Evolutionary conservation across 2,329 filamentous ascomycete species (phyloP).

Genomic region (Decorospora gaudefroyi): DNA sequence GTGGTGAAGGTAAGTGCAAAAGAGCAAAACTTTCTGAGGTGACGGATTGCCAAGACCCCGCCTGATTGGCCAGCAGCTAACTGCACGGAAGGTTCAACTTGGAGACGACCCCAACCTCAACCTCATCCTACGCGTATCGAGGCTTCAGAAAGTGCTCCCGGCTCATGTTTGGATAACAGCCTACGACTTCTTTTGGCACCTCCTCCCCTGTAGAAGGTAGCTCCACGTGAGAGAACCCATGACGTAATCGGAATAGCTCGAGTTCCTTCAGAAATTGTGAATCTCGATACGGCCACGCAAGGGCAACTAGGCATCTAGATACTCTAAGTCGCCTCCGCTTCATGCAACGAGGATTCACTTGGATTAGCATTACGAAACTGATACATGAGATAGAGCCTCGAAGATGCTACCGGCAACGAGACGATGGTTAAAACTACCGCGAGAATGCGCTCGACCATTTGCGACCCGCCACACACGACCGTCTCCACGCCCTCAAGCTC

Average conservation of each 20-base stretch:
- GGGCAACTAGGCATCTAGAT: slow-evolving; percentile 1
- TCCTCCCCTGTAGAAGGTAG: no score
- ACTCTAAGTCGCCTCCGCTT: slow-evolving; percentile 1
- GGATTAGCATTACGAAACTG: not conserved
- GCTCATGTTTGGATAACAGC: no score
- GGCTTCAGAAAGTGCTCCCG: not conserved
- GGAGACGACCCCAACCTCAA: not conserved
- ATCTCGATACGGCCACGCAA: slow-evolving; percentile 8
- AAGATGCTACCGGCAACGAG: slow-evolving; percentile 36
- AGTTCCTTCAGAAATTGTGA: slow-evolving; percentile 5
- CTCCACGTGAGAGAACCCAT: not conserved
- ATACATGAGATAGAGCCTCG: not conserved
- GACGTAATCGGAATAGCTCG: slow-evolving; percentile 15
- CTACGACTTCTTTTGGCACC: no score
- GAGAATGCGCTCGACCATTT: slow-evolving; percentile 28
- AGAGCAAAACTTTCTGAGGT: slow-evolving; percentile 11
- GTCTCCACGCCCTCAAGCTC: slow-evolving; percentile 30
- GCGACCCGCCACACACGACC: slow-evolving; percentile 27
- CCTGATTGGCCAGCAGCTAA: slow-evolving; percentile 8
- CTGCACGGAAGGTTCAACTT: not conserved
- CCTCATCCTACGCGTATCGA: not conserved
- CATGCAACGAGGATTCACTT: slow-evolving; percentile 1
- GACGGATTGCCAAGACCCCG: slow-evolving; percentile 14
- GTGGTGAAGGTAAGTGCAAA: slow-evolving; percentile 7
- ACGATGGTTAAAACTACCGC: slow-evolving; percentile 37